Evolutionary conservation across 164 flowering plant genomes (phyloP).

Genomic region (Vitis riparia): DNA sequence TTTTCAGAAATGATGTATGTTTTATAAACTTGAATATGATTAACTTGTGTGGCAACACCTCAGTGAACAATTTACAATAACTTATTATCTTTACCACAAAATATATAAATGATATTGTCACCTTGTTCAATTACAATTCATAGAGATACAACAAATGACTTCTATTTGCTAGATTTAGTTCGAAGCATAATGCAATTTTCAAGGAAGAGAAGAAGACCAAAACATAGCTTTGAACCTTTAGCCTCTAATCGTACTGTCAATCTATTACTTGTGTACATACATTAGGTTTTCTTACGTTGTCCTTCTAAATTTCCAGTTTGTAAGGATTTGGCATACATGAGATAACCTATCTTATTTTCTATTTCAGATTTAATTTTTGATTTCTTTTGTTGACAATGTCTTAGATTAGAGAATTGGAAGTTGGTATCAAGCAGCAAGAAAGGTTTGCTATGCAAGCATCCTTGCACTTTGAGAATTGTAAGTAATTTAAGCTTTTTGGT

Average conservation of each 20-base stretch:
- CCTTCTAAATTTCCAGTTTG: neutral
- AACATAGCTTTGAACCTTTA: neutral
- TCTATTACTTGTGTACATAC: neutral
- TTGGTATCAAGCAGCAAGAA: slow-evolving; percentile 58
- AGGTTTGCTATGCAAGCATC: slow-evolving; percentile 65
- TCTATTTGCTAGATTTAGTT: neutral
- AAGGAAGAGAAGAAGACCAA: neutral
- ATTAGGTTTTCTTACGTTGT: neutral
- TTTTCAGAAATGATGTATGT: no score
- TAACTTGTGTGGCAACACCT: no score
- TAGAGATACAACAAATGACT: neutral
- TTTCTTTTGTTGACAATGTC: slow-evolving; percentile 1
- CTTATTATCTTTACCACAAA: no score
- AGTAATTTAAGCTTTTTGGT: slow-evolving; percentile 21
- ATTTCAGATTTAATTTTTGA: neutral
- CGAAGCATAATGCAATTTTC: neutral
- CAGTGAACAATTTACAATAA: no score
- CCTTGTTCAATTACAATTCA: neutral
- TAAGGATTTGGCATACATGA: neutral
- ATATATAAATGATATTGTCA: no score
- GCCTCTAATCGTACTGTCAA: neutral
- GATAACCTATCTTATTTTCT: neutral
- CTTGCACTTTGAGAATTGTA: slow-evolving; percentile 54
- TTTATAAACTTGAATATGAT: no score
- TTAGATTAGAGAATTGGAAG: slow-evolving; percentile 72